These are phyloP conservation scores for Saccharomycopsis hybrid DNA, from an alignment of 1,139 yeast species.

Conservation along the genomic window DNA sequence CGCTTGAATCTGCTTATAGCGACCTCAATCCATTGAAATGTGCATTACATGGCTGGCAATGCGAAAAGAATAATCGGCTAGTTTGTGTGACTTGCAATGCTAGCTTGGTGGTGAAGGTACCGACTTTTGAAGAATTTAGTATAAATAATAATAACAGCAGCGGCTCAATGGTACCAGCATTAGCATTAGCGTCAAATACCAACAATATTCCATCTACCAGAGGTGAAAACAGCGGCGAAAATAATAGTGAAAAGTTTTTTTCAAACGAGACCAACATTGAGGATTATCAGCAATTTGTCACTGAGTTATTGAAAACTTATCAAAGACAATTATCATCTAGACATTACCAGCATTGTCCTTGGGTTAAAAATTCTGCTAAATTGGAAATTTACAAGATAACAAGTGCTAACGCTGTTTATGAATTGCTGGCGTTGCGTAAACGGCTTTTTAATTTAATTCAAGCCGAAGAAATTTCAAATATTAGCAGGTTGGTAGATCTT, in stretches of 20 bases:
- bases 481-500: too few species aligned
- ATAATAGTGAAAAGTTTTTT: background rate
- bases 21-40: constrained; percentile 3
- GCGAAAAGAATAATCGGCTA: background rate
- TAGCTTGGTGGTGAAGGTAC: background rate
- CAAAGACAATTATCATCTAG: background rate
- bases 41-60: constrained; percentile 5
- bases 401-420: too few species aligned
- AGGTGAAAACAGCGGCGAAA: constrained; percentile 1
- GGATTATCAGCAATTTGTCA: background rate
- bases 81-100: constrained; percentile 1
- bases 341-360: too few species aligned
- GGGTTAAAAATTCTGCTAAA: too few species aligned
- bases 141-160: background rate
- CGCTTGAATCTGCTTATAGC: background rate
- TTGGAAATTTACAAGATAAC: too few species aligned
- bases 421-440: too few species aligned
- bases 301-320: background rate
- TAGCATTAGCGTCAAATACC: background rate
- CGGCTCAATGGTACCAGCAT: background rate
- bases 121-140: background rate
- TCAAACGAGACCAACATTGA: background rate
- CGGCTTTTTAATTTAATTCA: too few species aligned
- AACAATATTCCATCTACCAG: background rate
- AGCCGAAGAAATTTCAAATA: too few species aligned